Evolutionary conservation across 169 alveolate genomes (phyloP).

Genomic region (Cryptosporidium parvum): DNA sequence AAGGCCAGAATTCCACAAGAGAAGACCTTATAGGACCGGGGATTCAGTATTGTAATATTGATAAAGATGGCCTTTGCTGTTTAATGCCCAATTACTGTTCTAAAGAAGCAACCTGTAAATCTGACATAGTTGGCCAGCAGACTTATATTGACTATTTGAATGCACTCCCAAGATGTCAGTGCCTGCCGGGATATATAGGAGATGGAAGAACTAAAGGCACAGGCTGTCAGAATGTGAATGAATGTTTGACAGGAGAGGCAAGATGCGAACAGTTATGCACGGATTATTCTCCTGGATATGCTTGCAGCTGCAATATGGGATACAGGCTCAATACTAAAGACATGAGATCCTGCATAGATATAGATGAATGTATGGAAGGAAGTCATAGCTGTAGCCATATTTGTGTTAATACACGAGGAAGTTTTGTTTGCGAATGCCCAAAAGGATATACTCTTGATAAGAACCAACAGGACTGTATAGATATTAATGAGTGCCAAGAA

Average conservation of each 20-base stretch:
- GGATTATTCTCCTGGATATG: slow-evolving; percentile 75
- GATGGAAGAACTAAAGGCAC: slow-evolving; percentile 78
- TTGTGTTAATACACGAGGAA: slow-evolving; percentile 80
- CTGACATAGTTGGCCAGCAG: slow-evolving; percentile 72
- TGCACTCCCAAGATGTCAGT: slow-evolving; percentile 79
- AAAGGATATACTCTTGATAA: slow-evolving; percentile 72
- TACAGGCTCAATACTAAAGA: slow-evolving; percentile 46
- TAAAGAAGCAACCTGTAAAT: slow-evolving; percentile 56
- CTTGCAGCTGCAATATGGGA: slow-evolving; percentile 64
- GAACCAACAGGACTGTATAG: slow-evolving; percentile 66
- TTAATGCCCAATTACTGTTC: slow-evolving; percentile 74
- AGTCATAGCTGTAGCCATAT: slow-evolving; percentile 75
- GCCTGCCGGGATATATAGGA: slow-evolving; percentile 77
- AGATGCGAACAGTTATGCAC: slow-evolving; percentile 76
- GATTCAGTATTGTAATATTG: slow-evolving; percentile 16
- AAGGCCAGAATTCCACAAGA: not conserved
- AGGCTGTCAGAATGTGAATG: slow-evolving; percentile 78
- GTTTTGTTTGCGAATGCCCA: slow-evolving; percentile 79
- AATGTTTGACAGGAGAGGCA: slow-evolving; percentile 77
- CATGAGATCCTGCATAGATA: slow-evolving; percentile 71
- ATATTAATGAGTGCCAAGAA: slow-evolving; percentile 79
- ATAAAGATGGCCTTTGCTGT: slow-evolving; percentile 59
- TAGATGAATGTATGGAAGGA: slow-evolving; percentile 80
- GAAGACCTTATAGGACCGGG: not conserved
- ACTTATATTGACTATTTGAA: slow-evolving; percentile 74